Evolutionary conservation across 2,329 filamentous ascomycete species (phyloP), one percentile per base, ranked within the genome.

Genomic region (Beauveria bassiana): DNA sequence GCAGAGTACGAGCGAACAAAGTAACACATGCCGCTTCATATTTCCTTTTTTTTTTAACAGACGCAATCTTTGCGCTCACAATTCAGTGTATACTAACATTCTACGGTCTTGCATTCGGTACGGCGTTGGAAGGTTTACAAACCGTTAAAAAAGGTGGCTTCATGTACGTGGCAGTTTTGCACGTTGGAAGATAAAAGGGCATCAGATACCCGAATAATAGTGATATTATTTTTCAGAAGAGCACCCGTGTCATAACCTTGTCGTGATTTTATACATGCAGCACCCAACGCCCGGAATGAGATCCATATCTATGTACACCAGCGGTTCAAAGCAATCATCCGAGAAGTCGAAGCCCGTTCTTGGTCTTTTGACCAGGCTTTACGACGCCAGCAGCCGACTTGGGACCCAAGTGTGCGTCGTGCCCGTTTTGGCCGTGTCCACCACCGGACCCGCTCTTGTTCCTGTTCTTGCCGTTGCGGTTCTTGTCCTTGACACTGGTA

Each of bases 311-410:
- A 58, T 58, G 31, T 49, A 58, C 43, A 38, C 3, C 20, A 9
- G 18, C 2, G 20, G 12, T 31, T 10, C 7, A 58, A n/a, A 22
- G 26, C 31, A 45, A n/a, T 47, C 28, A 88, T 61, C 85, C 85
- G 52, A 88, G 72, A 59, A 88, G 71, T 66, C 81, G 83, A 64
- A 88, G 70, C 0, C 85, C 85, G 42, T 85, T 84, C 76, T 87
- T 86, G n/a, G 83, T 88, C 78, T 86, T 87, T 68, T 84, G 81
- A 2, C 85, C 84, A 1, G 83, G 79, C 74, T 88, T 88, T 42
- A 79, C 79, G 28, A 87, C 76, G 18, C 85, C 85, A 20, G 74
- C 77, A 12, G 79, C 79, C 16, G 70, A 72, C 64, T 73, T 71
- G 42, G 82, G 79, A 0, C 82, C 83, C 8, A 85, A 69, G 54